A percentile compares a stretch with the other conserved stretches of the same genome.
phyloP scores from a whole-genome alignment of 1,284 basidiomycete species.

The Ustilago lituana region DNA sequence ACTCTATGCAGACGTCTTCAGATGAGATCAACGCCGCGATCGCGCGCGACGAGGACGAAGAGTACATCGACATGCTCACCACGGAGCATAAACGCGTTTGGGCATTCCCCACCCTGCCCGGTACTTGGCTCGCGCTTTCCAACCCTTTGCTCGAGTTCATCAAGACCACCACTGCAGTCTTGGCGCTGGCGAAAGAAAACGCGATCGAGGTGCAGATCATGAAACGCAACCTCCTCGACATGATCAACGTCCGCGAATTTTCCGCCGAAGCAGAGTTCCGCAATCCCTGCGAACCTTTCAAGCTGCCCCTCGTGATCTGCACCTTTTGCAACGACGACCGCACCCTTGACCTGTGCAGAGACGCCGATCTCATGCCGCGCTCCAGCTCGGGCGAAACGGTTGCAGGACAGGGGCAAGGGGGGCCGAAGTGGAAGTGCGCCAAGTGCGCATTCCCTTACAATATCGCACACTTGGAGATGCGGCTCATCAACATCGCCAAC shows the following conservation, averaged over 20 bases:
- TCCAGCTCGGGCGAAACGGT: too few species aligned
- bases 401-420: slow-evolving; percentile 7
- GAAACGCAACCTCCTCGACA: slow-evolving; percentile 87
- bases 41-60: slow-evolving; percentile 72
- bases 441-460: slow-evolving; percentile 89
- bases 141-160: slow-evolving; percentile 86
- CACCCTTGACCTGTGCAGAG: slow-evolving; percentile 95
- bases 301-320: slow-evolving; percentile 87
- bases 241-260: slow-evolving; percentile 88
- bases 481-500: slow-evolving; percentile 81
- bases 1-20: slow-evolving; percentile 24
- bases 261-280: slow-evolving; percentile 69
- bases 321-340: slow-evolving; percentile 86
- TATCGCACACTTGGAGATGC: slow-evolving; percentile 82
- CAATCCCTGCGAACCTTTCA: slow-evolving; percentile 92
- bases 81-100: slow-evolving; percentile 69
- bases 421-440: slow-evolving; percentile 65
- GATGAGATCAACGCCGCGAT: slow-evolving; percentile 70
- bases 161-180: slow-evolving; percentile 86
- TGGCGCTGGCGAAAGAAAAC: slow-evolving; percentile 76
- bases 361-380: slow-evolving; percentile 80
- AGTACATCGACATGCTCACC: slow-evolving; percentile 65
- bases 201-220: slow-evolving; percentile 86
- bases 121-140: slow-evolving; percentile 78
- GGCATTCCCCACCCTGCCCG: slow-evolving; percentile 85